phyloP scores from a whole-genome alignment of 345 rosid genomes.

The Hibiscus mutabilis region DNA sequence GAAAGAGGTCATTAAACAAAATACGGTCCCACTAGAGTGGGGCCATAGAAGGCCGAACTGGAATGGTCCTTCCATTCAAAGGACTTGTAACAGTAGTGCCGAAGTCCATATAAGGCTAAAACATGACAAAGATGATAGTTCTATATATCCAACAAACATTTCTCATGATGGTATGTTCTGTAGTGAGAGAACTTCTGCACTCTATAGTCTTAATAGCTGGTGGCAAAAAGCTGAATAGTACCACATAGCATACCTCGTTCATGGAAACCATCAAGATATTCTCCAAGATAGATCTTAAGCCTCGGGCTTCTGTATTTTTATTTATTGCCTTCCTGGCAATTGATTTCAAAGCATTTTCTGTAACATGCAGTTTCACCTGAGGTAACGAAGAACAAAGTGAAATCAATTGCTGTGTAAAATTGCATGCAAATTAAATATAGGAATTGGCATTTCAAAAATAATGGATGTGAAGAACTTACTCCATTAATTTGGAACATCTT shows the following conservation, averaged over 20 bases:
- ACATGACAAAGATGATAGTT: background rate
- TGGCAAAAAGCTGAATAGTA: background rate
- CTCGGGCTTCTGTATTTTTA: conserved; percentile 93
- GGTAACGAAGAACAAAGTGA: conserved; percentile 1
- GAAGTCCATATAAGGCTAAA: background rate
- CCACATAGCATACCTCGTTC: conserved; percentile 64
- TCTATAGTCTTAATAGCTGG: background rate
- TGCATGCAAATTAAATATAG: background rate
- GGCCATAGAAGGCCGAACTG: background rate
- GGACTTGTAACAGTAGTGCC: background rate
- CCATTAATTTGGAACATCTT: conserved; percentile 91
- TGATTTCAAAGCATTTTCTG: conserved; percentile 61
- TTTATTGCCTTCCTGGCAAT: conserved; percentile 82
- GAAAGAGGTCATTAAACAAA: background rate
- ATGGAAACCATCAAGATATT: conserved; percentile 91
- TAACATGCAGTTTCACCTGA: conserved; percentile 87
- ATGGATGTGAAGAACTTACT: conserved; percentile 33
- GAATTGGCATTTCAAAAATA: background rate
- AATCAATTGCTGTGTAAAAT: conserved; percentile 3
- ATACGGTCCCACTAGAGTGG: background rate
- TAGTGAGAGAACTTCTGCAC: background rate
- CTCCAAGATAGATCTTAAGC: conserved; percentile 79
- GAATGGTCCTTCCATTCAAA: background rate
- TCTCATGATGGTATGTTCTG: background rate
- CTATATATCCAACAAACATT: background rate